A percentile compares a stretch with the other conserved stretches of the same genome.
Conservation (phyloP, 2,329 filamentous ascomycete genomes). For the Escovopsis sp. region DNA sequence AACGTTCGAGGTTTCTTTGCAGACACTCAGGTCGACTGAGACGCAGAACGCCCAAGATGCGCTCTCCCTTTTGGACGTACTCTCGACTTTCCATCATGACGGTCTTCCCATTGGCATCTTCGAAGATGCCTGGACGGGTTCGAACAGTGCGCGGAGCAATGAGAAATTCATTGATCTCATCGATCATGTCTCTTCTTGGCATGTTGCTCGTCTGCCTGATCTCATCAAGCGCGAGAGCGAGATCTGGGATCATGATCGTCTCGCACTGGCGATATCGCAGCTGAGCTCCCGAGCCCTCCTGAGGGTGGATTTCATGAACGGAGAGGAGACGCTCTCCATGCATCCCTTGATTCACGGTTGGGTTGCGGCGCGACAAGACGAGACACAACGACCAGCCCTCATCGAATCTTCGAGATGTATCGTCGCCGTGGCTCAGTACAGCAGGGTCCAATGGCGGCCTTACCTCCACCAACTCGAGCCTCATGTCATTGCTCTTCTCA, state of each 20-base stretch:
- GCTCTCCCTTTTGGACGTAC: neutral
- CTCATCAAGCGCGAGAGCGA: neutral
- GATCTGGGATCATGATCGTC: neutral
- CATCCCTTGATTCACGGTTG: conserved; percentile 3
- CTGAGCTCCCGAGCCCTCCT: neutral
- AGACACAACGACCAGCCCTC: neutral
- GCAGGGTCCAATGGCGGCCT: neutral
- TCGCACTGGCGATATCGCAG: neutral
- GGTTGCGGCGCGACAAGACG: conserved; percentile 2
- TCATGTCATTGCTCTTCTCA: neutral
- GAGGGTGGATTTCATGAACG: neutral
- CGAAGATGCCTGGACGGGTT: neutral
- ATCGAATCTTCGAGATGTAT: conserved; percentile 1
- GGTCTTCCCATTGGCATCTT: conserved; percentile 1
- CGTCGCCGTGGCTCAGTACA: conserved; percentile 1
- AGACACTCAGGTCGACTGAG: neutral
- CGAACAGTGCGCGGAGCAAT: too few relatives aligned
- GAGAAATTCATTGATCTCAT: neutral
- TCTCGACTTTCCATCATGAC: conserved; percentile 3
- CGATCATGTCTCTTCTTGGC: conserved; percentile 1
- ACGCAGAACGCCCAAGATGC: conserved; percentile 1
- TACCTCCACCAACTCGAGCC: conserved; percentile 1
- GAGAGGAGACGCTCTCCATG: neutral
- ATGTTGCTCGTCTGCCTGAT: neutral
- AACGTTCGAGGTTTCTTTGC: conserved; percentile 1